phyloP scores from a whole-genome alignment of 2,329 filamentous ascomycete genomes.

The Alternaria sp. region DNA sequence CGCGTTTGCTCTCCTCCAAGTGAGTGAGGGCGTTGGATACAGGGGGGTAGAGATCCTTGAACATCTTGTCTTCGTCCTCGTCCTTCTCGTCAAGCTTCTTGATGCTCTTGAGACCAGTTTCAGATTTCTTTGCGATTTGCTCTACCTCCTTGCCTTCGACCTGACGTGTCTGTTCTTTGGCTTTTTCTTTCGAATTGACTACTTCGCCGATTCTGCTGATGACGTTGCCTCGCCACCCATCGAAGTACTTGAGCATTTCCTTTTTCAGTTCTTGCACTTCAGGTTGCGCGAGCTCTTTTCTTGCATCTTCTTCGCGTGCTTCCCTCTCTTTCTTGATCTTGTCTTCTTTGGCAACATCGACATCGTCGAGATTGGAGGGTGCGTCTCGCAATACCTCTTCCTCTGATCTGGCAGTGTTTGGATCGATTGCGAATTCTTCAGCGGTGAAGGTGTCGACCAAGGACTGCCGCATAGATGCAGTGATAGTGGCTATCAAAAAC shows the following conservation, averaged over 20 bases:
- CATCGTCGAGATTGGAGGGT: slow-evolving; percentile 29
- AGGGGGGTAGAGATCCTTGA: slow-evolving; percentile 52
- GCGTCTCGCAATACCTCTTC: slow-evolving; percentile 36
- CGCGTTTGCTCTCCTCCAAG: slow-evolving; percentile 67
- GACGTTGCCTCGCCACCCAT: slow-evolving; percentile 79
- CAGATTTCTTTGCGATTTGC: slow-evolving; percentile 39
- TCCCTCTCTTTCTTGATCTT: slow-evolving; percentile 41
- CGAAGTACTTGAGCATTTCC: slow-evolving; percentile 74
- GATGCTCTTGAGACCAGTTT: slow-evolving; percentile 37
- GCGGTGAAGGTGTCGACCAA: slow-evolving; percentile 54
- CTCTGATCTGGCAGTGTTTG: slow-evolving; percentile 28
- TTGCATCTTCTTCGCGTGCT: slow-evolving; percentile 43
- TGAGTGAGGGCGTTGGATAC: slow-evolving; percentile 60
- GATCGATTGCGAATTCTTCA: slow-evolving; percentile 32
- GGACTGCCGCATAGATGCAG: slow-evolving; percentile 56
- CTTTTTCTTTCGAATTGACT: slow-evolving; percentile 51
- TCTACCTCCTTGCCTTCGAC: slow-evolving; percentile 34
- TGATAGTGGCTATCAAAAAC: slow-evolving; percentile 58
- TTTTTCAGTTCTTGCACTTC: slow-evolving; percentile 72
- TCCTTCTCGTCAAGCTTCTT: slow-evolving; percentile 35
- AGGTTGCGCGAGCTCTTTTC: slow-evolving; percentile 60
- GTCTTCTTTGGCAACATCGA: slow-evolving; percentile 43
- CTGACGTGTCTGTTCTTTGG: slow-evolving; percentile 38
- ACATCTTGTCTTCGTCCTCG: slow-evolving; percentile 48
- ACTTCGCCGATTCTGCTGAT: slow-evolving; percentile 76